A percentile compares a stretch with the other conserved stretches of the same genome.
These are phyloP conservation scores for Fusarium begoniae DNA, from an alignment of 2,329 filamentous ascomycete genomes.

Conservation along the genomic window DNA sequence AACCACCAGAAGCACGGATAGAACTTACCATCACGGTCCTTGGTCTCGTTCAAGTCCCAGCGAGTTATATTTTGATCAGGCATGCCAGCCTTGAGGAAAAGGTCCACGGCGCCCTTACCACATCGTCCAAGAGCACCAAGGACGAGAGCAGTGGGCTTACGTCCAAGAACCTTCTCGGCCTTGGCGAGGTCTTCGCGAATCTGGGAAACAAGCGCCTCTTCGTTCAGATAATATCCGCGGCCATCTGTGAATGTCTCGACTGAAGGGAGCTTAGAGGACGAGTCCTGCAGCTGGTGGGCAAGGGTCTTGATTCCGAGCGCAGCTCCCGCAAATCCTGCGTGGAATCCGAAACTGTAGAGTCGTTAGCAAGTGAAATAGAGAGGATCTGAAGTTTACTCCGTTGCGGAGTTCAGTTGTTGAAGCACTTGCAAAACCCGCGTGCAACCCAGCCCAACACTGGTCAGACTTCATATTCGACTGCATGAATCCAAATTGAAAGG, in stretches of 20 bases:
- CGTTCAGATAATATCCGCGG: conserved; percentile 76
- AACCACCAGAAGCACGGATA: too few species aligned
- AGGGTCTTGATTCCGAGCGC: conserved; percentile 82
- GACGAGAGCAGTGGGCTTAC: conserved; percentile 79
- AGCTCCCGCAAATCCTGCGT: conserved; percentile 79
- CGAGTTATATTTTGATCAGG: conserved; percentile 56
- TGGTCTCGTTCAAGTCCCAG: conserved; percentile 83
- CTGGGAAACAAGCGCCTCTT: conserved; percentile 61
- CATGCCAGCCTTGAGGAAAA: conserved; percentile 76
- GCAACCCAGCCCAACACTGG: neutral
- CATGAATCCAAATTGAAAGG: neutral
- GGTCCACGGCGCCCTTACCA: conserved; percentile 83
- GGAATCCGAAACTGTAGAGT: conserved; percentile 68
- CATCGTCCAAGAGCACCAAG: conserved; percentile 88
- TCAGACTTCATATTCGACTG: neutral
- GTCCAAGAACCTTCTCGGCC: conserved; percentile 75
- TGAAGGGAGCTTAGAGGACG: conserved; percentile 70
- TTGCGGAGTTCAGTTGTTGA: neutral
- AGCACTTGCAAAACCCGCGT: neutral
- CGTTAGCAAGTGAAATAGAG: neutral
- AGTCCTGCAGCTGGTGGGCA: conserved; percentile 82
- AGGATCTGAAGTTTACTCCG: neutral
- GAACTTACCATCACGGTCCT: conserved; percentile 62
- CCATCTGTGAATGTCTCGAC: conserved; percentile 47
- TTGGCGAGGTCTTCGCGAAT: conserved; percentile 60